Base-by-base conservation (phyloP, 129 eudicot genomes). In the Lactuca sativa region DNA sequence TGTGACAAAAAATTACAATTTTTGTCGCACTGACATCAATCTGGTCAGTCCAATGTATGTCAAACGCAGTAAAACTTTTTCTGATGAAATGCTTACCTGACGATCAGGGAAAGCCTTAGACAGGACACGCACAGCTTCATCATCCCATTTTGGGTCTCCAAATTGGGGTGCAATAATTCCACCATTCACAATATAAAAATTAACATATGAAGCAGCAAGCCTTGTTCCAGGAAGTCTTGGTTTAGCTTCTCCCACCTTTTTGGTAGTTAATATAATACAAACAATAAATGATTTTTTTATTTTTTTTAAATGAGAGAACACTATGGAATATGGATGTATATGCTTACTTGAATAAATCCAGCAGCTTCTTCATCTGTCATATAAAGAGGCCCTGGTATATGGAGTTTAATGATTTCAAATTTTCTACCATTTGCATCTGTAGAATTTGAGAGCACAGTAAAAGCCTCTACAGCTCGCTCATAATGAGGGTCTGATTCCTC, bases 121-220 rank as follows among this genome's bases (percentile, higher is more conserved):
- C 66, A 88, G 80, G 74, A 86, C 86, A 12, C 87, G 82, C 11
- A 93, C 80, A 15, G 93, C 99, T 90, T 90, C 99, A n/a, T 85
- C 75, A 53, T 93, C 99, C 95, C 93, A 86, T 72, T 83, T 87
- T 10, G 81, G 77, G 57, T 93, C 99, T 68, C 99, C 99, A 83
- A 93, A 93, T 63, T 90, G 95, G 2, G 99, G 99, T 55, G 87
- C 74, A n/a, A 93, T 89, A 57, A 93, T 90, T 36, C 90, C 97
- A 74, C 86, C 87, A 74, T 93, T 90, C 40, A 87, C 92, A 64
- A 90, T 79, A 75, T 93, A 93, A 79, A 90, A 93, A 81, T 93
- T 93, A 56, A 90, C 92, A 72, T 93, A 93, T 11, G 97, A 89
- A 67, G 99, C 99, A 77, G 99, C 99, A 79, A 90, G 91, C 76